phyloP scores from a whole-genome alignment of 257 asterid genomes.

The Marsdenia floribunda region DNA sequence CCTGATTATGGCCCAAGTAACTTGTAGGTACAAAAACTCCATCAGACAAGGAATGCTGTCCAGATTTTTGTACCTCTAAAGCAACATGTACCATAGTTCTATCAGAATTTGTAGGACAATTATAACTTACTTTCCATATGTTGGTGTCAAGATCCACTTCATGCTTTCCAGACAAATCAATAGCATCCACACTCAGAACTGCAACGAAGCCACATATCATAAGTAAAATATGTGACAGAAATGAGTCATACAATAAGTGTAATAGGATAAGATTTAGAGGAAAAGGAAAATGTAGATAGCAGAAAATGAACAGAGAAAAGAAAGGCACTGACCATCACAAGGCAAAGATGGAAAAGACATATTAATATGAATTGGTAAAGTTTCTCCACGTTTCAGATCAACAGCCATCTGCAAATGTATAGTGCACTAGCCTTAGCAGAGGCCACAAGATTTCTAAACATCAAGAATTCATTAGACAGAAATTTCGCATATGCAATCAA shows the following conservation, averaged over 20 bases:
- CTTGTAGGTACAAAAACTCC: not conserved
- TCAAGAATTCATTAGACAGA: not conserved
- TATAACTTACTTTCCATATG: slow-evolving; percentile 80
- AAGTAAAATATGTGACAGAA: slow-evolving; percentile 14
- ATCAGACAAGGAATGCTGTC: not conserved
- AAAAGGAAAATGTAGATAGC: slow-evolving; percentile 4
- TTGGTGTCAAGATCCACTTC: slow-evolving; percentile 99
- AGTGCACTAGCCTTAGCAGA: slow-evolving; percentile 13
- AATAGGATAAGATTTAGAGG: slow-evolving; percentile 1
- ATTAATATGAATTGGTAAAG: slow-evolving; percentile 92
- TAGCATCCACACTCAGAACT: slow-evolving; percentile 94
- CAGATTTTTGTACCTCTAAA: not conserved
- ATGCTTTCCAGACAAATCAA: slow-evolving; percentile 98
- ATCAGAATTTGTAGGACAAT: not conserved
- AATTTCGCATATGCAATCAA: not conserved
- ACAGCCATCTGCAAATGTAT: slow-evolving; percentile 75
- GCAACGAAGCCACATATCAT: slow-evolving; percentile 22
- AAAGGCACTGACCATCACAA: slow-evolving; percentile 73
- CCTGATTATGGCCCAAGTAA: no score
- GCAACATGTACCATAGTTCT: not conserved
- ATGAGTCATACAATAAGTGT: not conserved
- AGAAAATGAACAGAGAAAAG: slow-evolving; percentile 6
- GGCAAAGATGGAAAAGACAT: slow-evolving; percentile 96
- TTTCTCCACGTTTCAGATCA: slow-evolving; percentile 92
- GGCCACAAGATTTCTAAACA: not conserved